Evolutionary conservation across 108 stramenopile species (phyloP).

Genomic region (Schizochytrium sp.): DNA sequence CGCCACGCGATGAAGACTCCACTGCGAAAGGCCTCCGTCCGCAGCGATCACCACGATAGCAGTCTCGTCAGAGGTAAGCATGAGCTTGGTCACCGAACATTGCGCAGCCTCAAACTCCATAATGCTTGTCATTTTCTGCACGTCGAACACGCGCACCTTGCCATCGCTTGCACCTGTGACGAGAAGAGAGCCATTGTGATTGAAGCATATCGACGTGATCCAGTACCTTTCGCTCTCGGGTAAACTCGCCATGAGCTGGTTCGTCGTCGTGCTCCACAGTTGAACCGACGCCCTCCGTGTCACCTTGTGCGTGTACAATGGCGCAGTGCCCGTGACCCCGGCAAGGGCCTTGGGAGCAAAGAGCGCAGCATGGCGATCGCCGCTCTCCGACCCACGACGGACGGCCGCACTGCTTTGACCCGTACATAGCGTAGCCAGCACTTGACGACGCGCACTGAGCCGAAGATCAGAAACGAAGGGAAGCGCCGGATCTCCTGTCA

Average conservation of each 20-base stretch:
- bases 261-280: background rate
- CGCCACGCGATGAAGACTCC: background rate
- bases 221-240: background rate
- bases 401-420: background rate
- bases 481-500: background rate
- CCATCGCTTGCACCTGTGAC: background rate
- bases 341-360: background rate
- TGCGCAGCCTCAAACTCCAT: background rate
- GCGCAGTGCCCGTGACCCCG: background rate
- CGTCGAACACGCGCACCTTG: background rate
- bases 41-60: background rate
- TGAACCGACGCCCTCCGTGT: background rate
- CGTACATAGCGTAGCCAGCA: background rate
- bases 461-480: background rate
- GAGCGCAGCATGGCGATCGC: background rate
- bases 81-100: background rate
- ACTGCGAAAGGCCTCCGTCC: background rate
- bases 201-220: background rate
- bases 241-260: background rate
- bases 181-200: conserved; percentile 11
- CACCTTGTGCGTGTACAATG: background rate
- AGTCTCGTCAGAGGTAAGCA: background rate
- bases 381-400: background rate
- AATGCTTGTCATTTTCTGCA: background rate
- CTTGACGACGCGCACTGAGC: background rate